phyloP scores from a whole-genome alignment of 2,329 filamentous ascomycete species.

The Didymella pinodella region DNA sequence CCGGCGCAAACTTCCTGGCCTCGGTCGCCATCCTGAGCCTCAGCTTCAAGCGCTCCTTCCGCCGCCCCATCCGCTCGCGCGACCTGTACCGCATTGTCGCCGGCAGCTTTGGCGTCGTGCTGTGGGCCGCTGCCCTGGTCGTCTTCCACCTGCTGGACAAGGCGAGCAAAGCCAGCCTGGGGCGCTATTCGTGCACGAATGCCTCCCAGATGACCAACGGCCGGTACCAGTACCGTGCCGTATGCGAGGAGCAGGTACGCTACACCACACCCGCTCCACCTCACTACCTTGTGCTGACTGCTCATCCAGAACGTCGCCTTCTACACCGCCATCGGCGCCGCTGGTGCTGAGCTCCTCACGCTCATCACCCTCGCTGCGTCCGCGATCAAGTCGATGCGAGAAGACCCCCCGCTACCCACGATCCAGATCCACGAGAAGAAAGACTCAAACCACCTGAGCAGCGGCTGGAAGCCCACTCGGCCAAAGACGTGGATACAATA shows the following conservation, averaged over 20 bases:
- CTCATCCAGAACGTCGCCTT: conserved; percentile 42
- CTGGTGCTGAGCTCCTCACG: conserved; percentile 42
- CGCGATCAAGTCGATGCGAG: conserved; percentile 38
- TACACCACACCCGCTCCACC: background rate
- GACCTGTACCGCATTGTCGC: conserved; percentile 47
- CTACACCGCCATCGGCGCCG: conserved; percentile 48
- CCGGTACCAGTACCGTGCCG: conserved; percentile 48
- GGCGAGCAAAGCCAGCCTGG: conserved; percentile 49
- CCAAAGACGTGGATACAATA: conserved; percentile 22
- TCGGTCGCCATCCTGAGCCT: conserved; percentile 45
- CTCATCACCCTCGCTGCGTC: conserved; percentile 46
- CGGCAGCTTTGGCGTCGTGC: conserved; percentile 45
- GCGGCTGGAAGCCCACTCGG: conserved; percentile 12
- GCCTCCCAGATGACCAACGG: conserved; percentile 47
- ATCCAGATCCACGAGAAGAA: conserved; percentile 40
- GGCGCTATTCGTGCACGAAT: conserved; percentile 48
- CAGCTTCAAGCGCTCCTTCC: conserved; percentile 45
- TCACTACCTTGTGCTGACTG: conserved; percentile 25
- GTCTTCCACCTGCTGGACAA: conserved; percentile 47
- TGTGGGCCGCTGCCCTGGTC: conserved; percentile 44
- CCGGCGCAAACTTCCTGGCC: conserved; percentile 45
- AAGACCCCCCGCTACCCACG: conserved; percentile 33
- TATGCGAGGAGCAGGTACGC: conserved; percentile 50
- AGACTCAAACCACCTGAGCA: conserved; percentile 25
- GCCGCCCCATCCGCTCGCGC: conserved; percentile 45